Percentiles rank a stretch among this genome's conserved stretches.
These are phyloP conservation scores for Olyra latifolia DNA, from an alignment of 176 grass and related monocot genomes.

Conservation along the genomic window DNA sequence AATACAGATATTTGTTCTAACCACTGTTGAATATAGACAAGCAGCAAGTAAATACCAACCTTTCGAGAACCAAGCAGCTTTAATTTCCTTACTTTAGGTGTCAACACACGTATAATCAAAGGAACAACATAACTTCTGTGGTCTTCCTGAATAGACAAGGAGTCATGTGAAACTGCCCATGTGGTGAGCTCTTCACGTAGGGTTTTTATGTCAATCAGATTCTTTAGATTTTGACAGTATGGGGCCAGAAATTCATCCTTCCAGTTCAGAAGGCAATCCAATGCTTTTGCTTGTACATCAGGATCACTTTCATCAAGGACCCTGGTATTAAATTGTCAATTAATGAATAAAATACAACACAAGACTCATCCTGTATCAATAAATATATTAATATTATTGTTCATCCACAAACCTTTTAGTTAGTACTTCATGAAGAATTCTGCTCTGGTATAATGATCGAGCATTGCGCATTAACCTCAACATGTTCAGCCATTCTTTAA, in stretches of 20 bases:
- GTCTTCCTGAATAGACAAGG: constrained; percentile 60
- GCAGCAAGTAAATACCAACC: constrained; percentile 53
- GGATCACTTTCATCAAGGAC: constrained; percentile 86
- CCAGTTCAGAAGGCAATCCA: constrained; percentile 91
- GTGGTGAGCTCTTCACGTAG: constrained; percentile 89
- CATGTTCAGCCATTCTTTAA: constrained; percentile 94
- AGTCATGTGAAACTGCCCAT: constrained; percentile 85
- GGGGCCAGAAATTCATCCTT: constrained; percentile 72
- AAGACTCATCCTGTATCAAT: not conserved
- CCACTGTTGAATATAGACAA: not conserved
- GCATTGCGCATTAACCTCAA: constrained; percentile 78
- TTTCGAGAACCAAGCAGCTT: constrained; percentile 89
- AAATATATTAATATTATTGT: constrained; percentile 27
- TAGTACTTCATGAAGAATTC: constrained; percentile 74
- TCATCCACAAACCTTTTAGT: constrained; percentile 60
- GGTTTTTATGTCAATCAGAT: constrained; percentile 67
- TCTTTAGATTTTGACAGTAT: constrained; percentile 67
- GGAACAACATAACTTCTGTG: constrained; percentile 73
- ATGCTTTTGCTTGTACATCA: constrained; percentile 76
- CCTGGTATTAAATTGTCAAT: constrained; percentile 46
- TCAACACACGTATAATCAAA: constrained; percentile 73
- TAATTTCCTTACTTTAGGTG: constrained; percentile 83
- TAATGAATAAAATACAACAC: not conserved
- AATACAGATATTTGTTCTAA: constrained; percentile 22
- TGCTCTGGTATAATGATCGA: constrained; percentile 74